A percentile compares a stretch with the other conserved stretches of the same genome.
These are phyloP conservation scores for Cytospora piceae DNA, from an alignment of 2,329 filamentous ascomycete species.

Conservation along the genomic window DNA sequence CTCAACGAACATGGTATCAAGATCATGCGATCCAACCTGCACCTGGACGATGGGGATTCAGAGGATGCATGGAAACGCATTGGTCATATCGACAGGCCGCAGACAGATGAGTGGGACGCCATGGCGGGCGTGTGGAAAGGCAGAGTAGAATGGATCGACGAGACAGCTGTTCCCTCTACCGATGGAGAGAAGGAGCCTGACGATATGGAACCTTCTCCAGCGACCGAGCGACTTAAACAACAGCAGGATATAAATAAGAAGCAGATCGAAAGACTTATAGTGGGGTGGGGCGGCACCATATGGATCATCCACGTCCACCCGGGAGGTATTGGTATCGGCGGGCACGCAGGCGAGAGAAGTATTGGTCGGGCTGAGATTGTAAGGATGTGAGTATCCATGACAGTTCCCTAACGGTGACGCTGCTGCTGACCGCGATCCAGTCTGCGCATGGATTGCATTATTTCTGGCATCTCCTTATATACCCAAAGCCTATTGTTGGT, in stretches of 20 bases:
- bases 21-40: constrained; percentile 89
- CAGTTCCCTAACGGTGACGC: neutral
- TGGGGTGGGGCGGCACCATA: constrained; percentile 94
- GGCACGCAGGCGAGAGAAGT: constrained; percentile 69
- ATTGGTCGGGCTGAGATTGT: constrained; percentile 86
- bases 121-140: constrained; percentile 97
- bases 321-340: constrained; percentile 68
- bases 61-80: constrained; percentile 95
- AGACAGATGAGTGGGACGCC: constrained; percentile 86
- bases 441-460: constrained; percentile 94
- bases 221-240: constrained; percentile 52
- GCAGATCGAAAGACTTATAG: constrained; percentile 75
- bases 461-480: constrained; percentile 96
- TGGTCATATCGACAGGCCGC: constrained; percentile 87
- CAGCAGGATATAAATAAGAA: constrained; percentile 53
- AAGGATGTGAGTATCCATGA: constrained; percentile 71
- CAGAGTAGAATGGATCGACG: constrained; percentile 89
- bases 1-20: constrained; percentile 97
- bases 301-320: constrained; percentile 94
- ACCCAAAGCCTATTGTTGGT: constrained; percentile 88
- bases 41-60: constrained; percentile 73
- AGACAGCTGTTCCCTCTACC: constrained; percentile 75
- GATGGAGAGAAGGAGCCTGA: constrained; percentile 52
- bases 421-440: constrained; percentile 49
- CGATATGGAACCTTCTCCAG: constrained; percentile 45